These are phyloP conservation scores for Corinectria fuckeliana DNA, from an alignment of 2,329 filamentous ascomycete species.

Conservation along the genomic window DNA sequence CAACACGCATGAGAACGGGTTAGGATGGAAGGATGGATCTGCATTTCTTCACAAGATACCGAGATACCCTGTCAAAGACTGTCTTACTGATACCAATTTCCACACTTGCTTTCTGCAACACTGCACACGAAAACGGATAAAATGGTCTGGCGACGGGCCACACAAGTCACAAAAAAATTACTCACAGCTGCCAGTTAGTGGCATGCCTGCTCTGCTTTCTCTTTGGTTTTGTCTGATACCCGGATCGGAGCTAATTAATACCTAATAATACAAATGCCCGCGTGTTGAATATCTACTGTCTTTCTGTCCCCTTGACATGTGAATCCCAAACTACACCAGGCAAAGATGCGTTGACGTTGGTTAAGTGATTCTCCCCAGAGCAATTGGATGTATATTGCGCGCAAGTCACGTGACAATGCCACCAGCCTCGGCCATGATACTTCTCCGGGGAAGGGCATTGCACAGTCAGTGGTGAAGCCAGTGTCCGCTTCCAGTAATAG, in stretches of 20 bases:
- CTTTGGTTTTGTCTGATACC: constrained; percentile 49
- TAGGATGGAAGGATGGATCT: constrained; percentile 57
- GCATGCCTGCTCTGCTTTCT: constrained; percentile 36
- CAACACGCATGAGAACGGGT: constrained; percentile 49
- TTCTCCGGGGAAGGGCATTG: no score
- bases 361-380: no score
- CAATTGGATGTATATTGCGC: background rate
- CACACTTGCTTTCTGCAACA: constrained; percentile 40
- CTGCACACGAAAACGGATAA: constrained; percentile 26
- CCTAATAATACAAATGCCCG: constrained; percentile 51
- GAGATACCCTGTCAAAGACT: constrained; percentile 62
- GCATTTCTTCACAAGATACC: constrained; percentile 60
- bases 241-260: constrained; percentile 51
- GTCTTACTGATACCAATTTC: constrained; percentile 53
- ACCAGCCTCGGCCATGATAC: no score
- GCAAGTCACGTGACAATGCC: no score
- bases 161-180: constrained; percentile 33
- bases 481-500: no score
- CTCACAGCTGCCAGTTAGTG: constrained; percentile 26
- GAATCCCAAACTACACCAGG: no score
- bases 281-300: constrained; percentile 37
- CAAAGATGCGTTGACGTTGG: no score
- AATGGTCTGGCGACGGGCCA: constrained; percentile 26
- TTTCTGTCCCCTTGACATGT: no score
- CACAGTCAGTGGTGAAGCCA: no score